Conservation (phyloP, 306 rosid species). For the Abrus precatorius region DNA sequence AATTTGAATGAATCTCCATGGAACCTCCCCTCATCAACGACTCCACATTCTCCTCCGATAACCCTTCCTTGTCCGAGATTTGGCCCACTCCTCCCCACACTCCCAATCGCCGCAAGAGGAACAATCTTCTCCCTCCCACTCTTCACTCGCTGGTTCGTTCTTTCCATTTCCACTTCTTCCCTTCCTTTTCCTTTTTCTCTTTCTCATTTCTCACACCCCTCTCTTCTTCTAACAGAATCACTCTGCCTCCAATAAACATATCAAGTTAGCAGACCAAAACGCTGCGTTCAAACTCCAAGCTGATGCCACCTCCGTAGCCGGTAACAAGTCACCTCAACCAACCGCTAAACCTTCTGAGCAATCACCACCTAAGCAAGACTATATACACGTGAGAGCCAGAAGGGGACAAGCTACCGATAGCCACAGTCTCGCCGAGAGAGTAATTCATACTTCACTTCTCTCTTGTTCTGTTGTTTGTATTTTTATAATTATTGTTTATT, state of each 20-base stretch:
- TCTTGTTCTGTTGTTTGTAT: background rate
- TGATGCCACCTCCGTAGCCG: slow-evolving; percentile 63
- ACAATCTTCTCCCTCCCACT: slow-evolving; percentile 49
- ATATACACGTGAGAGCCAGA: slow-evolving; percentile 94
- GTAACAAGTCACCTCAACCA: slow-evolving; percentile 15
- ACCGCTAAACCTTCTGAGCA: background rate
- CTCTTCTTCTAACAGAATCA: slow-evolving; percentile 42
- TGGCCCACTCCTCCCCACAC: slow-evolving; percentile 69
- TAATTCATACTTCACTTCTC: slow-evolving; percentile 43
- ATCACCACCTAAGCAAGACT: slow-evolving; percentile 77
- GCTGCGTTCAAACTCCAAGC: slow-evolving; percentile 54
- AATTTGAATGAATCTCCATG: slow-evolving; percentile 61
- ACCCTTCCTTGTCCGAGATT: slow-evolving; percentile 82
- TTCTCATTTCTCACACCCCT: no score
- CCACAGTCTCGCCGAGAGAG: slow-evolving; percentile 96
- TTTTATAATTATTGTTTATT: no score
- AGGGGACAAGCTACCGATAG: slow-evolving; percentile 99
- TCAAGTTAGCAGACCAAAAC: slow-evolving; percentile 56
- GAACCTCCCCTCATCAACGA: slow-evolving; percentile 81
- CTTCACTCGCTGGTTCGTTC: slow-evolving; percentile 56
- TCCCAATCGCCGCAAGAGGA: slow-evolving; percentile 64
- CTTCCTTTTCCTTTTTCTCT: background rate
- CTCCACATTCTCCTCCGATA: slow-evolving; percentile 78
- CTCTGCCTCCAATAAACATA: slow-evolving; percentile 58
- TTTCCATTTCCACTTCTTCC: background rate